Percentiles rank a stretch among this genome's conserved stretches.
Conservation (phyloP, 2,329 filamentous ascomycete species). For the Pseudofabraea citricarpa region DNA sequence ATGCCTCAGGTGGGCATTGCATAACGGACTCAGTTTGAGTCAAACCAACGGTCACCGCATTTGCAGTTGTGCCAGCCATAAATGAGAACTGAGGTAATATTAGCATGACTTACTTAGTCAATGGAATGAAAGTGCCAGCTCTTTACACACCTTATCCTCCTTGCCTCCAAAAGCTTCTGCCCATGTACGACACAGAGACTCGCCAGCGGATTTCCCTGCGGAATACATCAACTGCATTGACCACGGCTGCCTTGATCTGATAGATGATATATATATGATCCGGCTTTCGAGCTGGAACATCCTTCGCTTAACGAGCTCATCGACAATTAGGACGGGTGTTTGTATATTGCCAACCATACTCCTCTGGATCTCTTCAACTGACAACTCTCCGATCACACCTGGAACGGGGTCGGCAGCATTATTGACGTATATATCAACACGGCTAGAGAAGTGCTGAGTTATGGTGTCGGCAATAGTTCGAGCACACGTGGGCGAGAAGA, state of each 20-base stretch:
- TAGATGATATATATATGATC: slow-evolving; percentile 31
- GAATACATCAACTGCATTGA: slow-evolving; percentile 30
- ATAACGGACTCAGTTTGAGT: slow-evolving; percentile 31
- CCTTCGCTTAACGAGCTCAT: slow-evolving; percentile 27
- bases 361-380: slow-evolving; percentile 22
- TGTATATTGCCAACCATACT: slow-evolving; percentile 32
- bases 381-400: slow-evolving; percentile 25
- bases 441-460: slow-evolving; percentile 15
- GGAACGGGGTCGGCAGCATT: slow-evolving; percentile 27
- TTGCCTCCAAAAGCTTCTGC: slow-evolving; percentile 31
- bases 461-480: slow-evolving; percentile 24
- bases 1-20: slow-evolving; percentile 26
- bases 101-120: slow-evolving; percentile 1
- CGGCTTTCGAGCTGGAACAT: slow-evolving; percentile 29
- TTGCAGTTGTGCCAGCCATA: slow-evolving; percentile 32
- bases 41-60: slow-evolving; percentile 27
- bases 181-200: slow-evolving; percentile 33
- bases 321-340: slow-evolving; percentile 30
- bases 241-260: slow-evolving; percentile 29
- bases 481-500: slow-evolving; percentile 25
- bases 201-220: slow-evolving; percentile 30
- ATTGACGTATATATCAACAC: slow-evolving; percentile 31
- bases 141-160: slow-evolving; percentile 21
- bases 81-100: slow-evolving; percentile 21
- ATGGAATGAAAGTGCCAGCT: neutral